Evolutionary conservation across 495 filamentous ascomycete species (phyloP), one percentile per base, ranked within the genome.

Genomic region (Usnea hakonensis): DNA sequence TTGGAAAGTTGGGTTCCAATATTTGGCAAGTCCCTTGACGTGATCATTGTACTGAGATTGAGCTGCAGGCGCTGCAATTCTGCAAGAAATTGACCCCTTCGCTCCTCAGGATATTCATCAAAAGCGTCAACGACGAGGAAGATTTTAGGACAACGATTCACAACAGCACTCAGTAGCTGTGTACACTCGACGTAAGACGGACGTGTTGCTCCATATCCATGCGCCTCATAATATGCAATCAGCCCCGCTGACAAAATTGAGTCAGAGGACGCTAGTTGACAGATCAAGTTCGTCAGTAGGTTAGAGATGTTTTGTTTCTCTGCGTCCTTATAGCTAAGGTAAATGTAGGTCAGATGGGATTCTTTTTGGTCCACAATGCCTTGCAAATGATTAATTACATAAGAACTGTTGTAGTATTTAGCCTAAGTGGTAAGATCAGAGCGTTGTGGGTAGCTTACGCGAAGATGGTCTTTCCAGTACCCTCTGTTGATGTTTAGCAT

Each of bases 111-210:
- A n/a, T 67, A 74, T 65, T 76, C 74, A 41, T 76, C 74, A 1
- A 76, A 60, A 11, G 77, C 79, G 58, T 82, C 79, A 10, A 83
- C 58, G 23, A 83, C 74, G 71, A 28, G 69, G 64, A 60, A 72
- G 33, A 59, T 64, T 65, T 60, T 33, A 14, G 57, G 5, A 50
- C 26, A 50, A 17, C 46, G 46, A 13, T 26, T 50, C 23, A 50
- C 23, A 6, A 11, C 17, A 17, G 46, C 28, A 16, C 46, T 50
- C 9, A 50, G 23, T 14, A 50, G 30, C 46, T 50, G 46, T 13
- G 2, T 50, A 14, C 46, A 50, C 46, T 28, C 46, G 5, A 5
- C 13, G 32, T 52, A 16, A 19, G 16, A 52, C 16, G 19, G 48
- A 52, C 14, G 26, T 50, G 3, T 50, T 50, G 46, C 46, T 50